Conservation (phyloP, 2,329 filamentous ascomycete genomes). For the Aquanectria penicillioides region DNA sequence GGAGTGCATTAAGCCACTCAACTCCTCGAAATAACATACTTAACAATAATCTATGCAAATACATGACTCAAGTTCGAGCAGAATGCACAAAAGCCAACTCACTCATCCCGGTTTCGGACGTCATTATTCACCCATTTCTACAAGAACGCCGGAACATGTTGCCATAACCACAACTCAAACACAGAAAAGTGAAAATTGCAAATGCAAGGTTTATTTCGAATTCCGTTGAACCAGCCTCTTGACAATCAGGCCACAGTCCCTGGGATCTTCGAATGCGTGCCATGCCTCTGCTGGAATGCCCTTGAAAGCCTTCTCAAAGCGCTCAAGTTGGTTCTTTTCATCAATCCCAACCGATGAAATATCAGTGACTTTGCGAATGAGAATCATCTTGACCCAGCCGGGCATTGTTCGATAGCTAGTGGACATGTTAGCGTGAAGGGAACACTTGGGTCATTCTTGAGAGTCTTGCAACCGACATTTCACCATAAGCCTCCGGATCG, state of each 20-base stretch:
- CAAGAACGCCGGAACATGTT: too few relatives aligned
- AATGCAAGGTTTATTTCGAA: not conserved
- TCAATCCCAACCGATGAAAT: slow-evolving; percentile 75
- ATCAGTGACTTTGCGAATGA: slow-evolving; percentile 85
- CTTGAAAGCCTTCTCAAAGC: slow-evolving; percentile 87
- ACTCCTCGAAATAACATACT: too few relatives aligned
- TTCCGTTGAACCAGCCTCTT: slow-evolving; percentile 35
- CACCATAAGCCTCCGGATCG: slow-evolving; percentile 90
- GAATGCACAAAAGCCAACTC: too few relatives aligned
- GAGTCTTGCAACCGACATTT: slow-evolving; percentile 65
- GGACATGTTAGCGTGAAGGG: too few relatives aligned
- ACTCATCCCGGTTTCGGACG: too few relatives aligned
- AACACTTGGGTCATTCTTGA: not conserved
- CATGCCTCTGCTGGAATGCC: slow-evolving; percentile 76
- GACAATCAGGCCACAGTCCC: slow-evolving; percentile 63
- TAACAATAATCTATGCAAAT: too few relatives aligned
- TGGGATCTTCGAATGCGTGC: slow-evolving; percentile 84
- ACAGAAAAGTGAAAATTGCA: not conserved
- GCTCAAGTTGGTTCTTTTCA: slow-evolving; percentile 75
- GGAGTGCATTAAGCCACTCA: too few relatives aligned
- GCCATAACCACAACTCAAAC: not conserved
- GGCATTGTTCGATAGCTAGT: slow-evolving; percentile 70
- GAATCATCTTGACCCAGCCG: slow-evolving; percentile 83
- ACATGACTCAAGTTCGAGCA: too few relatives aligned
- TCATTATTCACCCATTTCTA: too few relatives aligned